Conservation (phyloP, 257 asterid genomes). For the Primulina huaijiensis region DNA sequence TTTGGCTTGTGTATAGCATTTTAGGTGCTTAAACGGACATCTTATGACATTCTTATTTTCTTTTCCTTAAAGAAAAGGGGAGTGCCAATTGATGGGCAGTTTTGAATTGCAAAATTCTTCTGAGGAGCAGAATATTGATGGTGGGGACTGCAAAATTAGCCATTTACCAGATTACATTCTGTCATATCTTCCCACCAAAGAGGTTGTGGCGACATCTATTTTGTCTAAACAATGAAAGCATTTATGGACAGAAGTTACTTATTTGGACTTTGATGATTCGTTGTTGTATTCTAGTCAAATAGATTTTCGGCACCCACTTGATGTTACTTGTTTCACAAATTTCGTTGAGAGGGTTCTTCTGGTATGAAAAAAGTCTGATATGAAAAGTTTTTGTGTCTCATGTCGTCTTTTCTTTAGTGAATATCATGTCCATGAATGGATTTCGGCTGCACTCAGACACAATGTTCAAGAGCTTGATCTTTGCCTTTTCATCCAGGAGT, state of each 20-base stretch:
- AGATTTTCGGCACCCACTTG: slow-evolving; percentile 27
- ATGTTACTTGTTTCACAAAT: slow-evolving; percentile 35
- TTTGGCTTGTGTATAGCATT: no score
- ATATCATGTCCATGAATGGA: slow-evolving; percentile 45
- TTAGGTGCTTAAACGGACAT: no score
- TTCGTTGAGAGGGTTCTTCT: slow-evolving; percentile 50
- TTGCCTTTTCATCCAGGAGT: slow-evolving; percentile 50
- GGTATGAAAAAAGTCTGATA: slow-evolving; percentile 34
- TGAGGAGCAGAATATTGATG: slow-evolving; percentile 22
- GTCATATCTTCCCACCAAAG: slow-evolving; percentile 51
- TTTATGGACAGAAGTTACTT: slow-evolving; percentile 47
- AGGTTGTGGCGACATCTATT: slow-evolving; percentile 45
- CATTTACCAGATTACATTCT: slow-evolving; percentile 49
- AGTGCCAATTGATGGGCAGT: slow-evolving; percentile 20
- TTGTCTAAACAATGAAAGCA: slow-evolving; percentile 52
- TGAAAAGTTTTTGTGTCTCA: slow-evolving; percentile 48
- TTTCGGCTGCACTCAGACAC: slow-evolving; percentile 40
- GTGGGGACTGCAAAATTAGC: slow-evolving; percentile 39
- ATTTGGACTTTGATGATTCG: slow-evolving; percentile 47
- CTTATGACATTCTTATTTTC: no score
- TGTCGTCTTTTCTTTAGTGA: slow-evolving; percentile 56
- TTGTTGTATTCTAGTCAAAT: slow-evolving; percentile 33
- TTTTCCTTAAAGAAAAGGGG: no score
- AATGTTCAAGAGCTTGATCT: slow-evolving; percentile 54
- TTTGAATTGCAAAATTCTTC: slow-evolving; percentile 26